Percentiles rank a stretch among this genome's conserved stretches.
These are phyloP conservation scores for Naegleria fowleri DNA, from an alignment of 208 protist genomes.

Conservation along the genomic window DNA sequence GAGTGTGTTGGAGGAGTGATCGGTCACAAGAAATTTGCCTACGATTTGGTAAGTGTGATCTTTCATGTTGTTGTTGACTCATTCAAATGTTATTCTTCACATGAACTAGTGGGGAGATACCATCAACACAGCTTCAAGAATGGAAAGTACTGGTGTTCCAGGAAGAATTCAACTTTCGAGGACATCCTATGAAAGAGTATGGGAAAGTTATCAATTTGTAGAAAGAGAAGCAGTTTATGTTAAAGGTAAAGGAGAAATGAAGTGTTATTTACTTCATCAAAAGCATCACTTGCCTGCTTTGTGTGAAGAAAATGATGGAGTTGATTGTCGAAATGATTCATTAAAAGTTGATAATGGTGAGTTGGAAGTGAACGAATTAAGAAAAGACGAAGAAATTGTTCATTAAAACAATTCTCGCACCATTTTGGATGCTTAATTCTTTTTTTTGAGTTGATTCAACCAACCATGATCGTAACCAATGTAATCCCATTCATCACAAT, in stretches of 20 bases:
- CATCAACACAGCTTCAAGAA: neutral
- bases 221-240: neutral
- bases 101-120: neutral
- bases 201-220: neutral
- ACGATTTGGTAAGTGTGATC: neutral
- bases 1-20: constrained; percentile 6
- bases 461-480: neutral
- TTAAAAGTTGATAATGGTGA: too few relatives aligned
- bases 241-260: neutral
- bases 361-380: too few relatives aligned
- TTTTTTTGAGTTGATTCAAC: neutral
- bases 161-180: neutral
- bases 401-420: too few relatives aligned
- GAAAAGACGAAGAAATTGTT: too few relatives aligned
- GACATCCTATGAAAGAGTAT: neutral
- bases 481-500: neutral
- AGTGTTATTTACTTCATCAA: too few relatives aligned
- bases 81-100: neutral
- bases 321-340: too few relatives aligned
- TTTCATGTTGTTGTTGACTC: neutral
- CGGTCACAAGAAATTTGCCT: constrained; percentile 18
- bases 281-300: too few relatives aligned
- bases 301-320: too few relatives aligned
- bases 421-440: too few relatives aligned
- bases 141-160: constrained; percentile 20